Evolutionary conservation across 1,139 yeast genomes (phyloP), one percentile per base, ranked within the genome.

Genomic region (Saccharomyces hybrid): DNA sequence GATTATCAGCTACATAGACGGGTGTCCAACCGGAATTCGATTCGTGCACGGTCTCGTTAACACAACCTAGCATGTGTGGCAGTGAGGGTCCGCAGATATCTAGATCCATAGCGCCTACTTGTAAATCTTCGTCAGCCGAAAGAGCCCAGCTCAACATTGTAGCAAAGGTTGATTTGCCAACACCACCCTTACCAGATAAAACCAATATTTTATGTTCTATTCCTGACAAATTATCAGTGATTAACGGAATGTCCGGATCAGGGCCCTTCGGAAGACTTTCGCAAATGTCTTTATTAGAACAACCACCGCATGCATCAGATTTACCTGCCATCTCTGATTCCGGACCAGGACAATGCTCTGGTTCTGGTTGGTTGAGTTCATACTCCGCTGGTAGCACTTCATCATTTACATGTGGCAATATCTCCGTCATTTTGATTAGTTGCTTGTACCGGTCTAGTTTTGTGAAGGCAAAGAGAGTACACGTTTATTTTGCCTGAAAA

Each of bases 291-390:
- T 93, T 91, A 71, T 95, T 93, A 14, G 98, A 95, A 74, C 99
- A 95, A 14, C 97, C 97, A 14, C 75, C 78, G 70, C 99, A 95
- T 13, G 98, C 96, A 66, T 88, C 96, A 1, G 89, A 93, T 65
- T 85, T 82, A 7, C 99, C 99, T 1, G 99, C 99, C 54, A 75
- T 73, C 61, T 89, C 97, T 1, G 96, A 87, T 67, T 91, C 97
- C 1, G 98, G 96, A 0, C 99, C 99, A 0, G 99, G 99, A 75
- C 99, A 93, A 72, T 93, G 98, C 66, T 90, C 97, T 1, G 97
- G 97, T 64, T 86, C 90, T 1, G 88, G 85, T 14, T 68, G 72
- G 44, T 71, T 67, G 19, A 68, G 53, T 28, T 61, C 61, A 52
- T 65, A 65, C 47, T 65, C 69, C 41, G 66, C 62, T 11, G 66